Base-by-base conservation (phyloP, 2,329 filamentous ascomycete genomes). In the Meredithiella fracta region DNA sequence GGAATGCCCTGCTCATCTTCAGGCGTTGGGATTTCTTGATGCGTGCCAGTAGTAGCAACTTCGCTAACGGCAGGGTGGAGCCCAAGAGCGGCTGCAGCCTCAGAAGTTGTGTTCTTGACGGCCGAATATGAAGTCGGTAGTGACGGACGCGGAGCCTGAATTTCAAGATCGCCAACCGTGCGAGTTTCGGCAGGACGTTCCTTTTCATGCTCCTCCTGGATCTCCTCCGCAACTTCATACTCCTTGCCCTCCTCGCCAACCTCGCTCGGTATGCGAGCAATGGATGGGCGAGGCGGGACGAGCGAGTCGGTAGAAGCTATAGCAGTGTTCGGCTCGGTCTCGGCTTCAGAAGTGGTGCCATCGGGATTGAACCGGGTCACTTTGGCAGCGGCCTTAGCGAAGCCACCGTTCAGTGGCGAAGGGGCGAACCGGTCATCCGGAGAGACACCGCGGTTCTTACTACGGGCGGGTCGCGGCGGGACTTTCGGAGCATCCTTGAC, bases 91-190 rank as follows among this genome's bases (percentile, higher is more conserved):
- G 86, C 87, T 59, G 88, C 89, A 66, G 83, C 82, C 51, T 83
- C 80, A n/a, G 88, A 94, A 70, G 96, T 89, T 62, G 90, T 96
- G 62, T 87, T 83, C 34, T 91, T 96, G 59, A 96, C 89, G 14
- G 79, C 75, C 65, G 85, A 80, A 53, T 96, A 87, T 47, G 50
- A 55, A 11, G 79, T 80, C 8, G 90, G 85, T 60, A 95, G 74
- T 14, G 89, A 94, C 4, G 91, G 89, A 69, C 83, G 92, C 2
- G 91, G 91, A 58, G 90, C 89, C 69, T 94, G 81, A 58, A 97
- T 79, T 68, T 92, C 85, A 63, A 96, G 71, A 57, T 84, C 80
- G 61, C 79, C 83, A 56, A 95, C 75, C 62, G 83, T 87, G 64
- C 86, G 81, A 20, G 83, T 90, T 34, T 68, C 64, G 57, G 68